Conservation (phyloP, 495 filamentous ascomycete genomes). For the Cercophora scortea region DNA sequence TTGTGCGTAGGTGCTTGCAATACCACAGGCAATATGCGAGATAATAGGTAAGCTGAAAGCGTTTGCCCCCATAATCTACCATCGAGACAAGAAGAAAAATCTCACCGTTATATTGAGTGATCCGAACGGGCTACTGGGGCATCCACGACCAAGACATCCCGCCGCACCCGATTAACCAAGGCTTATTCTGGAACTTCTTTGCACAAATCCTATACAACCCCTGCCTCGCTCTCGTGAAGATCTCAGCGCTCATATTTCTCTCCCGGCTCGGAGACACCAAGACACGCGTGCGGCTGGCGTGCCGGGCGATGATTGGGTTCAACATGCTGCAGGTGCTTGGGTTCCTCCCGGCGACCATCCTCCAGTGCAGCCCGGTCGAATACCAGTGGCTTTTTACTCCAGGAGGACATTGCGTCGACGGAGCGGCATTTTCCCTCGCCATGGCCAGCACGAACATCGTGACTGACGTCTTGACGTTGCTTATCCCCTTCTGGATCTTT, state of each 20-base stretch:
- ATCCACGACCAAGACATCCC: slow-evolving; percentile 40
- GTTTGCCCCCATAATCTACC: no score
- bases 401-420: slow-evolving; percentile 37
- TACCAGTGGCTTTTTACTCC: slow-evolving; percentile 30
- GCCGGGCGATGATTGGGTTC: slow-evolving; percentile 36
- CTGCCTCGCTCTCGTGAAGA: slow-evolving; percentile 49
- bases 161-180: slow-evolving; percentile 18
- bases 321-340: slow-evolving; percentile 40
- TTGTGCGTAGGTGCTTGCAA: no score
- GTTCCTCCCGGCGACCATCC: slow-evolving; percentile 45
- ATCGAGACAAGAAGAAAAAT: no score
- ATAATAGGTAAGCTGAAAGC: no score
- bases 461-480: slow-evolving; percentile 40
- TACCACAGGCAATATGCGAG: no score
- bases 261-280: slow-evolving; percentile 35
- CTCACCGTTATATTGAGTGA: no score
- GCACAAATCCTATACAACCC: slow-evolving; percentile 54
- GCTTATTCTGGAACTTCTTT: slow-evolving; percentile 36
- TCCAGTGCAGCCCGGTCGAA: slow-evolving; percentile 44
- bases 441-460: slow-evolving; percentile 38
- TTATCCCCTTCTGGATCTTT: slow-evolving; percentile 37
- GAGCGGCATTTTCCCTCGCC: slow-evolving; percentile 29
- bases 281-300: slow-evolving; percentile 30
- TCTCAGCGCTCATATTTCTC: slow-evolving; percentile 50
- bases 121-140: slow-evolving; percentile 26